Base-by-base conservation (phyloP, 2,329 filamentous ascomycete genomes). In the Aspergillus ruber region DNA sequence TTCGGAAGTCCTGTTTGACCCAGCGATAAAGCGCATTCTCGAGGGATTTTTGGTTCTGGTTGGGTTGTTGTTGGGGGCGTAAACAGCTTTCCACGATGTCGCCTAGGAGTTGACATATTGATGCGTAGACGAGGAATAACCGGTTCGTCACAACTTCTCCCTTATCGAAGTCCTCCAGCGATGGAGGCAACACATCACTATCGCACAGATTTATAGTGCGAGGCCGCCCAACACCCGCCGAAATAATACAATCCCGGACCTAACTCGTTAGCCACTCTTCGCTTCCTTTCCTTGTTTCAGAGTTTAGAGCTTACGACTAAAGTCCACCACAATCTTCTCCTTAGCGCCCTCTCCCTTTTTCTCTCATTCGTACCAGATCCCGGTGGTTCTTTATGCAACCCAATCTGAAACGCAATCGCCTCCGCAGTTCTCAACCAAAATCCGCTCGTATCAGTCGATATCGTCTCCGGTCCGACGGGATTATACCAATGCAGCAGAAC, bases 241-340 rank as follows among this genome's bases (percentile, higher is more conserved):
- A 70, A 32, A 71, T 71, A 20, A 73, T 53, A 51, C 62, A 64
- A 48, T 73, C 70, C 36, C 64, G 62, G n/a, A 62, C 56, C 65
- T 66, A 39, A 1, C 18, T 41, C 39, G 29, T 49, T 36, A 54
- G 48, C 15, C 7, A 42, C 6, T n/a, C 20, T 20, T 17, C 20
- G 4, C 3, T 13, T 9, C 15, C 5, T 12, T 10, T 10, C 2
- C 8, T 10, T 5, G 12, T 46, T 17, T 32, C 27, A 12, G 29
- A 8, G 17, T 15, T 1, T 6, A 12, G 20, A 13, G 49, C 66
- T 56, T 42, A 70, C 68, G 6, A 73, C 68, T 2, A 74, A 50
- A 18, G 68, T 69, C 71, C 71, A 74, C 70, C 70, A 74, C n/a
- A 74, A 52, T 35, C 70, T 59, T 43, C 65, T 64, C 33, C 69